A percentile compares a stretch with the other conserved stretches of the same genome.
Conservation (phyloP, 2,329 filamentous ascomycete genomes). For the Exophiala aquamarina region DNA sequence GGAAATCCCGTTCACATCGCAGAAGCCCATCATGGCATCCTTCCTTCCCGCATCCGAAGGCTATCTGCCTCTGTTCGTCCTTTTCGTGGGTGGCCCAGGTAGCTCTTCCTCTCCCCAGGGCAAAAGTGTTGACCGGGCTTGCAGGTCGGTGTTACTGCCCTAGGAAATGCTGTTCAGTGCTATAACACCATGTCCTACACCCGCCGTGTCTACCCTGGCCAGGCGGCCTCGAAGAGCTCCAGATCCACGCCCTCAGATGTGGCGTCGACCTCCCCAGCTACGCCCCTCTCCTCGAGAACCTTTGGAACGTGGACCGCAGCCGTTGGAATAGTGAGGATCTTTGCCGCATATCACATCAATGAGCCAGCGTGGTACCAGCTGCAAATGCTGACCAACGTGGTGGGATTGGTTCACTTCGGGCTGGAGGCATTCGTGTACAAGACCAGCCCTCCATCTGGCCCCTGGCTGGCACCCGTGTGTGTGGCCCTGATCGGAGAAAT, state of each 20-base stretch:
- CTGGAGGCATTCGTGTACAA: slow-evolving; percentile 80
- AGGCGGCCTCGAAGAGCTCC: slow-evolving; percentile 23
- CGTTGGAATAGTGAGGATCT: slow-evolving; percentile 72
- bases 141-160: slow-evolving; percentile 77
- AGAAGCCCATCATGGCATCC: slow-evolving; percentile 5
- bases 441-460: slow-evolving; percentile 65
- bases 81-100: slow-evolving; percentile 23
- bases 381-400: slow-evolving; percentile 75
- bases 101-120: slow-evolving; percentile 53
- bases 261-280: slow-evolving; percentile 53
- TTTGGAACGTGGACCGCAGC: slow-evolving; percentile 89
- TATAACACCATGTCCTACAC: slow-evolving; percentile 79
- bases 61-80: slow-evolving; percentile 25
- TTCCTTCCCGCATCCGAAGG: slow-evolving; percentile 23
- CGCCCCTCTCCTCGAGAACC: slow-evolving; percentile 72
- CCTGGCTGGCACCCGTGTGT: slow-evolving; percentile 59
- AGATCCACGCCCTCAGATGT: slow-evolving; percentile 3
- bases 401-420: slow-evolving; percentile 76
- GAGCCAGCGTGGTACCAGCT: slow-evolving; percentile 74
- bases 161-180: slow-evolving; percentile 82
- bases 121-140: neutral
- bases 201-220: slow-evolving; percentile 69
- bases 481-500: slow-evolving; percentile 55
- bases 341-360: slow-evolving; percentile 79
- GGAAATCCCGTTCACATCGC: neutral